phyloP scores from a whole-genome alignment of 805 yeast species.

The Pichia deserticola region DNA sequence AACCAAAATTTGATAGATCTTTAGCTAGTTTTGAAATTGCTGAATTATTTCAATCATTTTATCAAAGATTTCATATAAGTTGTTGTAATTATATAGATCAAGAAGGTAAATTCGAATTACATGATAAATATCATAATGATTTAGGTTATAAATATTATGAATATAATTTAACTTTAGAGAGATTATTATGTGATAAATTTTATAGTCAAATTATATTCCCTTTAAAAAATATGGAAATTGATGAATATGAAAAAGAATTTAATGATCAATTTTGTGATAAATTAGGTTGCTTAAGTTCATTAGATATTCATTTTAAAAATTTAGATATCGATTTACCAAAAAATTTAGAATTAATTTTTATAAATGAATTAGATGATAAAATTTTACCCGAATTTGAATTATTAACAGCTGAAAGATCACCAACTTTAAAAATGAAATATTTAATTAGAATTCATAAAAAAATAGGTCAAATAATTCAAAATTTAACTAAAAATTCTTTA shows the following conservation, averaged over 20 bases:
- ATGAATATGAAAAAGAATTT: constrained; percentile 24
- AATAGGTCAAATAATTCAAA: constrained; percentile 21
- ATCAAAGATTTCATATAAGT: constrained; percentile 21
- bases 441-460: constrained; percentile 25
- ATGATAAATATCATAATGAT: constrained; percentile 15
- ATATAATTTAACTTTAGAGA: constrained; percentile 26
- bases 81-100: constrained; percentile 15
- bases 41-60: constrained; percentile 29
- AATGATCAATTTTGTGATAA: constrained; percentile 23
- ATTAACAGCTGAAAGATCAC: constrained; percentile 28
- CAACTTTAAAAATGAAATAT: constrained; percentile 28
- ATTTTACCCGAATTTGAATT: constrained; percentile 27
- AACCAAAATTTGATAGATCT: constrained; percentile 31
- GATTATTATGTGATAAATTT: constrained; percentile 28
- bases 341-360: constrained; percentile 19
- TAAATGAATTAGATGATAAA: constrained; percentile 14
- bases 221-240: constrained; percentile 22
- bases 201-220: constrained; percentile 30
- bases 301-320: constrained; percentile 19
- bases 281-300: constrained; percentile 18
- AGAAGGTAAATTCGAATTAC: constrained; percentile 17
- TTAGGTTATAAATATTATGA: constrained; percentile 14
- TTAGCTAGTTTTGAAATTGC: constrained; percentile 30
- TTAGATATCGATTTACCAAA: constrained; percentile 26
- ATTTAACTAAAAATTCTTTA: constrained; percentile 8